These are phyloP conservation scores for Poronia punctata DNA, from an alignment of 495 filamentous ascomycete species.

Conservation along the genomic window DNA sequence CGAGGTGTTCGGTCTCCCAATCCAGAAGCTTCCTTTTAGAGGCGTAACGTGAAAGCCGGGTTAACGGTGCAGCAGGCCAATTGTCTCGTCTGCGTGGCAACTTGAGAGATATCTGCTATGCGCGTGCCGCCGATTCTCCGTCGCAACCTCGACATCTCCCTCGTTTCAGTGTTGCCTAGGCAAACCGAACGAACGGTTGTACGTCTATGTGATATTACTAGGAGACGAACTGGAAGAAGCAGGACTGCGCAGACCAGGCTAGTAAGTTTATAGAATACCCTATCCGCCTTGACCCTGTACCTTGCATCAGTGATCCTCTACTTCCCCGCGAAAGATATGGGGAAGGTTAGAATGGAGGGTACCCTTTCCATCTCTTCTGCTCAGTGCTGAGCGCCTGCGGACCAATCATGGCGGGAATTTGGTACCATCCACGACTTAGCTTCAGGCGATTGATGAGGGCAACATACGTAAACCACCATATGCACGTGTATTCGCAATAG, in stretches of 20 bases:
- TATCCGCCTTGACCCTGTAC: conserved; percentile 4
- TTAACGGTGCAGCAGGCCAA: too few species aligned
- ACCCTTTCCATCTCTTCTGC: conserved; percentile 8
- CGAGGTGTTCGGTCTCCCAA: too few species aligned
- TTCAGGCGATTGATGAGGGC: conserved; percentile 3
- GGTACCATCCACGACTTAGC: conserved; percentile 1
- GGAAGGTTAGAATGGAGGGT: conserved; percentile 6
- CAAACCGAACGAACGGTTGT: too few species aligned
- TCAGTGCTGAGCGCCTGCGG: not conserved
- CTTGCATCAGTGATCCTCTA: conserved; percentile 8
- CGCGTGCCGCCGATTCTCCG: too few species aligned
- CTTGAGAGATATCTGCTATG: too few species aligned
- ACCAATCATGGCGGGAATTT: conserved; percentile 1
- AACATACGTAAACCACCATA: too few species aligned
- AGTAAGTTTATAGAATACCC: conserved; percentile 1
- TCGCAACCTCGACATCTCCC: too few species aligned
- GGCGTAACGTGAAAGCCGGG: too few species aligned
- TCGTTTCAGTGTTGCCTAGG: too few species aligned
- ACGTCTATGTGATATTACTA: not conserved
- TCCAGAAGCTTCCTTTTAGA: too few species aligned
- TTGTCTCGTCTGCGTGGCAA: too few species aligned
- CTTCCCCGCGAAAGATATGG: conserved; percentile 4
- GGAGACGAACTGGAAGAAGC: not conserved
- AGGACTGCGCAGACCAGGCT: not conserved
- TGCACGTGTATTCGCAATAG: too few species aligned